A percentile compares a stretch with the other conserved stretches of the same genome.
Evolutionary conservation across 805 yeast species (phyloP).

Genomic region (Candida arabinofermentans): DNA sequence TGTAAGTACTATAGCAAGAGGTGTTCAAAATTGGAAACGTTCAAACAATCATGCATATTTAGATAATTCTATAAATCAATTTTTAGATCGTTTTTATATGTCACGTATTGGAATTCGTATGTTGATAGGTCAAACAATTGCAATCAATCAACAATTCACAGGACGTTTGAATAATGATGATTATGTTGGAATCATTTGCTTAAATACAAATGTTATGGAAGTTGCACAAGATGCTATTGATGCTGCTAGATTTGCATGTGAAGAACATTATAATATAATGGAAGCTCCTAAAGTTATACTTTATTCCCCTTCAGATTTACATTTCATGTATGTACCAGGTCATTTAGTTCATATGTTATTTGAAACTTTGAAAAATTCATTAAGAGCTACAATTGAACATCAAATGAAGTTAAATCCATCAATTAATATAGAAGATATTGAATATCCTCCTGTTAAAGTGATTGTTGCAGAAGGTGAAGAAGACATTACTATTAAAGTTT

Average conservation of each 20-base stretch:
- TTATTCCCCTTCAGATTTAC: slow-evolving; percentile 70
- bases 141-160: slow-evolving; percentile 40
- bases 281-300: slow-evolving; percentile 83
- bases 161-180: slow-evolving; percentile 47
- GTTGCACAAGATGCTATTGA: slow-evolving; percentile 86
- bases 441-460: slow-evolving; percentile 80
- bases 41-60: slow-evolving; percentile 43
- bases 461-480: slow-evolving; percentile 86
- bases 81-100: slow-evolving; percentile 84
- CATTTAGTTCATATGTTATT: slow-evolving; percentile 88
- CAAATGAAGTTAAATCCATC: slow-evolving; percentile 54
- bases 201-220: slow-evolving; percentile 78
- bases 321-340: slow-evolving; percentile 90
- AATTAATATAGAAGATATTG: slow-evolving; percentile 53
- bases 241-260: slow-evolving; percentile 86
- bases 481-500: slow-evolving; percentile 84
- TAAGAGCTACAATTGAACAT: slow-evolving; percentile 85
- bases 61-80: slow-evolving; percentile 71
- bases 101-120: slow-evolving; percentile 88
- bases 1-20: slow-evolving; percentile 87
- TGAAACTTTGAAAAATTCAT: slow-evolving; percentile 81
- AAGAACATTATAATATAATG: slow-evolving; percentile 81
- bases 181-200: slow-evolving; percentile 86
- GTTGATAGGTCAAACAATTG: slow-evolving; percentile 93
- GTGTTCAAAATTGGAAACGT: slow-evolving; percentile 86